A percentile compares a stretch with the other conserved stretches of the same genome.
phyloP scores from a whole-genome alignment of 164 flowering plant species.

The Magnolia kwangsiensis region DNA sequence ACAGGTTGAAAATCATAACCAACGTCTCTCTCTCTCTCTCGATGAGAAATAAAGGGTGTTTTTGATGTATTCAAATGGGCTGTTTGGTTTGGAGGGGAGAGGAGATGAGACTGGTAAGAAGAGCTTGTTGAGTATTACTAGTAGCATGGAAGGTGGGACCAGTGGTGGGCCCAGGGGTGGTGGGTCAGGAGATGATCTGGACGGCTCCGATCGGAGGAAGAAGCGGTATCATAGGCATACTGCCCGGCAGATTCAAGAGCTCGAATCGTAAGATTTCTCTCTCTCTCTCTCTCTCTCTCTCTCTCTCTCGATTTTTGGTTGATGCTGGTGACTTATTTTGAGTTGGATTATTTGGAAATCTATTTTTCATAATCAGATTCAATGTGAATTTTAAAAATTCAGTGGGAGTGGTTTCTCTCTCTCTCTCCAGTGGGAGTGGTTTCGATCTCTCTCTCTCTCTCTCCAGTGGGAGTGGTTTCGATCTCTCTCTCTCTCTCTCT shows the following conservation, averaged over 20 bases:
- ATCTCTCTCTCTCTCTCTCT: no score
- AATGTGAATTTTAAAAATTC: no score
- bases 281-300: background rate
- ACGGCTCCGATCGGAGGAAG: conserved; percentile 52
- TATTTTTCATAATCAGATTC: no score
- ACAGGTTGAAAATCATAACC: no score
- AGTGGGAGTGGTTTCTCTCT: background rate
- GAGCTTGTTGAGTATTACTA: background rate
- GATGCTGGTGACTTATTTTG: no score
- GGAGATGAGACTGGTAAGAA: conserved; percentile 1
- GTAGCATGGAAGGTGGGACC: conserved; percentile 3
- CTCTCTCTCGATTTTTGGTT: background rate
- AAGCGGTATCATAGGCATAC: conserved; percentile 84
- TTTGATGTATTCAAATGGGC: conserved; percentile 8
- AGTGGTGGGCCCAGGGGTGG: conserved; percentile 34
- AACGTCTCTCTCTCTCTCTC: no score
- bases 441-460: background rate
- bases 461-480: no score
- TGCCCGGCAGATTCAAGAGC: conserved; percentile 72
- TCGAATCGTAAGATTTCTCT: conserved; percentile 53
- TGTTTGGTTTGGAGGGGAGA: conserved; percentile 1
- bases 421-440: no score
- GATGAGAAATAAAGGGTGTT: background rate
- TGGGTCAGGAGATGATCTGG: conserved; percentile 46
- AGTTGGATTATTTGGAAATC: no score